phyloP scores from a whole-genome alignment of 306 rosid species.

The Inga laurina region DNA sequence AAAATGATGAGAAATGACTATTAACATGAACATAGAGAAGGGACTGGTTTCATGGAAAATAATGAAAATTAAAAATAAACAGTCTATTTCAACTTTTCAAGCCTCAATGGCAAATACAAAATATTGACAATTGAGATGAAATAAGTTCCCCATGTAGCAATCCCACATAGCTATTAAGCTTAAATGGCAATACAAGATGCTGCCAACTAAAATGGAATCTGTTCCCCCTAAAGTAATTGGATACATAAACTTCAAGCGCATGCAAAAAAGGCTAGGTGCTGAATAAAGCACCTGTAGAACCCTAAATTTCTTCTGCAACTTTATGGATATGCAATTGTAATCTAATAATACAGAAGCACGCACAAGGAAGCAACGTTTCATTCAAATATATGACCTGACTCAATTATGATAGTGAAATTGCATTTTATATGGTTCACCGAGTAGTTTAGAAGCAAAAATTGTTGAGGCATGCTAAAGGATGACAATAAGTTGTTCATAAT shows the following conservation, averaged over 20 bases:
- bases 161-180: background rate
- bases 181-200: background rate
- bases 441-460: background rate
- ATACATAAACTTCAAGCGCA: background rate
- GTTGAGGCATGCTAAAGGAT: background rate
- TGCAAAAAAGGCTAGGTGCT: background rate
- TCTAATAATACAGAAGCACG: background rate
- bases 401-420: background rate
- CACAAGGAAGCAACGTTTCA: background rate
- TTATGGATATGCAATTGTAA: background rate
- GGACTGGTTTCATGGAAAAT: background rate
- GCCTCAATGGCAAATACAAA: background rate
- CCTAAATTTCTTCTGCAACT: background rate
- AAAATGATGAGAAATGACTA: background rate
- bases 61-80: background rate
- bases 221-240: background rate
- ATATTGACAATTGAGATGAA: background rate
- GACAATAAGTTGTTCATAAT: background rate
- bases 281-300: constrained; percentile 16
- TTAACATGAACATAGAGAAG: background rate
- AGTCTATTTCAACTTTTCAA: background rate
- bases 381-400: background rate
- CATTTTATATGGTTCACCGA: background rate
- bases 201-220: background rate
- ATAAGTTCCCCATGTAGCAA: background rate